Base-by-base conservation (phyloP, 192 early-diverging fungal species). In the Phycomyces nitens region DNA sequence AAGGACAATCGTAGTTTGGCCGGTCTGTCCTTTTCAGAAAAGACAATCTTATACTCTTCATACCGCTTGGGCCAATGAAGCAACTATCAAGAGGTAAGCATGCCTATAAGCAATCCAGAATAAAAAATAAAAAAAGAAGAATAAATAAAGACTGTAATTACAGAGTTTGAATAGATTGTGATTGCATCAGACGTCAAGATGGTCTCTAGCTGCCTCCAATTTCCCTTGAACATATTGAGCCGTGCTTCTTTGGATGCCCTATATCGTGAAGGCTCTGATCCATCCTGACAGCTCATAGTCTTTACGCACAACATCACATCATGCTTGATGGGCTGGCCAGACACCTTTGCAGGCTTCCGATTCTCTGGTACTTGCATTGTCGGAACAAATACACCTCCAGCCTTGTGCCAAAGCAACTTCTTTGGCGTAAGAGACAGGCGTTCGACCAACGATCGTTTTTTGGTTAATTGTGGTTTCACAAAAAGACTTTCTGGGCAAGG, bases 321-420 rank as follows among this genome's bases (percentile, higher is more conserved):
- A 4, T 61, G 60, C 26, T 63, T 69, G n/a, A 62, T 18, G 1
- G 52, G 47, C 23, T 16, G 53, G 1, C 10, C 44, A 3, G 16
- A 4, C 0, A 53, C 3, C 0, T 24, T 6, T 3, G 21, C 12
- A 9, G 29, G 18, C 5, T 0, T 14, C 0, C 34, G 14, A 16
- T 21, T 14, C 1, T 34, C 15, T 1, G 9, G 23, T 0, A 42
- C 51, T 20, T 23, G 52, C 4, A 21, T 14, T 24, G 27, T 24
- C 18, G 66, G 47, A 6, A 62, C 16, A 26, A 68, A 68, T 5
- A 68, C 40, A 10, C 23, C 20, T 7, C 66, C 66, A 2, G 59
- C 38, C 11, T 68, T 61, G 14, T 41, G 60, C 66, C 66, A 68
- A 21, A 62, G 53, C 24, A 68, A 44, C 5, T 40, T 42, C 18